Percentiles rank a stretch among this genome's conserved stretches.
Conservation (phyloP, 1,139 yeast species). For the Nakaseomyces uthaithaninus region DNA sequence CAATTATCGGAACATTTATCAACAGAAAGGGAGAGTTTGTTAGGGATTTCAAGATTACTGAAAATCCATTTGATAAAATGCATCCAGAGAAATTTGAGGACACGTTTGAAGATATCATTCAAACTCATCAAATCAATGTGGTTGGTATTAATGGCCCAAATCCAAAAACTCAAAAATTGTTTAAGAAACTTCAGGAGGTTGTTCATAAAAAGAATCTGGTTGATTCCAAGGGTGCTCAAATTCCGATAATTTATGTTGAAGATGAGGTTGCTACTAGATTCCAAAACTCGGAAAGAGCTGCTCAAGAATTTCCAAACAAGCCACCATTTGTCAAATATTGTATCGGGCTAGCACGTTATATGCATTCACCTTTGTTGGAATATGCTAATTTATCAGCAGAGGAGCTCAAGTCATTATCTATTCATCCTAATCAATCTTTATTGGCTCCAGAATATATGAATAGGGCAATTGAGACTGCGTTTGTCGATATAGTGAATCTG, state of each 20-base stretch:
- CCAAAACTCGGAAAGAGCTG: constrained; percentile 73
- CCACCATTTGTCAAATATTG: constrained; percentile 78
- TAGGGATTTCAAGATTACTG: constrained; percentile 70
- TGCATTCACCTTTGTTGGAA: constrained; percentile 85
- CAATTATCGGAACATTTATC: constrained; percentile 72
- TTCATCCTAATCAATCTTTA: constrained; percentile 69
- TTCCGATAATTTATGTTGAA: constrained; percentile 66
- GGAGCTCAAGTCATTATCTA: constrained; percentile 60
- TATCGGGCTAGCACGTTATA: constrained; percentile 81
- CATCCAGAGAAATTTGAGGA: constrained; percentile 48
- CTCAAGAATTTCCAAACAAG: constrained; percentile 76
- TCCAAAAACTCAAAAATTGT: constrained; percentile 58
- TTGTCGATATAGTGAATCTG: constrained; percentile 83
- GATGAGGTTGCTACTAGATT: constrained; percentile 90
- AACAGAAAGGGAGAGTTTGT: constrained; percentile 75
- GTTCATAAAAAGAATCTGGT: constrained; percentile 52
- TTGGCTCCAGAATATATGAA: constrained; percentile 56
- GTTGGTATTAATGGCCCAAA: constrained; percentile 85
- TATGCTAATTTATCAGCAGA: constrained; percentile 66
- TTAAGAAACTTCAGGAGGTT: constrained; percentile 49
- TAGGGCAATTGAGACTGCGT: constrained; percentile 68
- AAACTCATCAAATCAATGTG: constrained; percentile 66
- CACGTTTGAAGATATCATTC: constrained; percentile 48
- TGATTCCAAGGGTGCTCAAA: constrained; percentile 37
- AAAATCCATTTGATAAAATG: constrained; percentile 44